A percentile compares a stretch with the other conserved stretches of the same genome.
These are phyloP conservation scores for Lachancea nothofagi DNA, from an alignment of 805 yeast species.

Conservation along the genomic window DNA sequence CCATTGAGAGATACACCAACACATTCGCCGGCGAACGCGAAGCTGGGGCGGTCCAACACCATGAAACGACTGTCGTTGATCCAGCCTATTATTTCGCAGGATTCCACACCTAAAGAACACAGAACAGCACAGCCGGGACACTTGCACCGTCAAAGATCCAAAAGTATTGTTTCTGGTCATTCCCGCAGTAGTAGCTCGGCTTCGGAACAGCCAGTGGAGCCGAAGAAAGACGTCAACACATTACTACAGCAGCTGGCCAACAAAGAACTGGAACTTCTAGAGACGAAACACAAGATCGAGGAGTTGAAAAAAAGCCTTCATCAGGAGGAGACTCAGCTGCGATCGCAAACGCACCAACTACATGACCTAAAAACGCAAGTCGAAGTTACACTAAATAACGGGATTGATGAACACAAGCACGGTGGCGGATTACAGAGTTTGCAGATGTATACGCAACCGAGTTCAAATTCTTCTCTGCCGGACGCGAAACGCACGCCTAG, in stretches of 20 bases:
- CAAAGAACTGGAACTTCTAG: conserved; percentile 64
- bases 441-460: background rate
- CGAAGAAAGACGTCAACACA: conserved; percentile 41
- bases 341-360: conserved; percentile 35
- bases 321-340: conserved; percentile 46
- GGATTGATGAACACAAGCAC: conserved; percentile 5
- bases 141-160: conserved; percentile 19
- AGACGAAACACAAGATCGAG: conserved; percentile 51
- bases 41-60: conserved; percentile 7
- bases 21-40: background rate
- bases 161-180: conserved; percentile 19
- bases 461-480: background rate
- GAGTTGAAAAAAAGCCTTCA: conserved; percentile 43
- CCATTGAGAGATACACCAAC: conserved; percentile 7
- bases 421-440: background rate
- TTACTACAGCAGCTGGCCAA: conserved; percentile 57
- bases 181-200: conserved; percentile 17
- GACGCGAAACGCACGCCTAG: background rate
- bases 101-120: conserved; percentile 7
- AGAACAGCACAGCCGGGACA: conserved; percentile 1
- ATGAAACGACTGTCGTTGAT: conserved; percentile 10
- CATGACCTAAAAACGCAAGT: conserved; percentile 33
- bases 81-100: conserved; percentile 10
- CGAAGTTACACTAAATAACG: conserved; percentile 18
- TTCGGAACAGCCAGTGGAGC: conserved; percentile 10